Percentiles rank a stretch among this genome's conserved stretches.
Evolutionary conservation across 2,329 filamentous ascomycete species (phyloP).

Genomic region (Aschersonia sp.): DNA sequence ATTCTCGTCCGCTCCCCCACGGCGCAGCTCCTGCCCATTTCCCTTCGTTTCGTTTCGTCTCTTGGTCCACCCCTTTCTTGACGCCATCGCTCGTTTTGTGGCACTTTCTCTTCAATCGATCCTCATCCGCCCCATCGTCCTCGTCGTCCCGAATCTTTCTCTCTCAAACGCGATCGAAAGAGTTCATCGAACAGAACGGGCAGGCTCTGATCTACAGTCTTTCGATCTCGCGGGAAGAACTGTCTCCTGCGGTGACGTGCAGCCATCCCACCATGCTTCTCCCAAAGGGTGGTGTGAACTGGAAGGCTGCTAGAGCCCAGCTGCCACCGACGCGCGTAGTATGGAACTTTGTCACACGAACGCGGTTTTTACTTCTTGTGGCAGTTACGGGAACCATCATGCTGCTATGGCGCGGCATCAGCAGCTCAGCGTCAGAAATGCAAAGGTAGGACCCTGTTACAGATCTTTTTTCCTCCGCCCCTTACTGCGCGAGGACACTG

Average conservation of each 20-base stretch:
- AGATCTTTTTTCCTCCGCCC: background rate
- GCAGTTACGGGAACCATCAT: constrained; percentile 56
- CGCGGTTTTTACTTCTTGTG: constrained; percentile 62
- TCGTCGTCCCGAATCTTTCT: background rate
- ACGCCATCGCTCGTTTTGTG: constrained; percentile 2
- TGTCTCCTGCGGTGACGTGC: background rate
- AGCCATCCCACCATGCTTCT: constrained; percentile 56
- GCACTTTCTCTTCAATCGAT: background rate
- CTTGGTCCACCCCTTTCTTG: background rate
- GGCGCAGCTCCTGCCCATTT: background rate
- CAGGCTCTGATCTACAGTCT: no score
- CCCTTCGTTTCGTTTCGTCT: background rate
- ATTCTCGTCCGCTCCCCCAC: background rate
- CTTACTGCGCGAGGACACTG: background rate
- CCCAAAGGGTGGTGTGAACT: constrained; percentile 77
- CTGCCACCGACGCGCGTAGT: constrained; percentile 65
- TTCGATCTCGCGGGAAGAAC: no score
- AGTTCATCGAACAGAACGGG: background rate
- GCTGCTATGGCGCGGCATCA: constrained; percentile 78
- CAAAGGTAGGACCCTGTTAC: constrained; percentile 50
- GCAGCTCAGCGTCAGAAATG: constrained; percentile 70
- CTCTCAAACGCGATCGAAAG: constrained; percentile 8
- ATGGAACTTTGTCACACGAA: constrained; percentile 56
- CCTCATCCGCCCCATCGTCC: constrained; percentile 1
- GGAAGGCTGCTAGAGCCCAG: constrained; percentile 75